These are phyloP conservation scores for Nakataea oryzae DNA, from an alignment of 2,329 filamentous ascomycete species.

Conservation along the genomic window DNA sequence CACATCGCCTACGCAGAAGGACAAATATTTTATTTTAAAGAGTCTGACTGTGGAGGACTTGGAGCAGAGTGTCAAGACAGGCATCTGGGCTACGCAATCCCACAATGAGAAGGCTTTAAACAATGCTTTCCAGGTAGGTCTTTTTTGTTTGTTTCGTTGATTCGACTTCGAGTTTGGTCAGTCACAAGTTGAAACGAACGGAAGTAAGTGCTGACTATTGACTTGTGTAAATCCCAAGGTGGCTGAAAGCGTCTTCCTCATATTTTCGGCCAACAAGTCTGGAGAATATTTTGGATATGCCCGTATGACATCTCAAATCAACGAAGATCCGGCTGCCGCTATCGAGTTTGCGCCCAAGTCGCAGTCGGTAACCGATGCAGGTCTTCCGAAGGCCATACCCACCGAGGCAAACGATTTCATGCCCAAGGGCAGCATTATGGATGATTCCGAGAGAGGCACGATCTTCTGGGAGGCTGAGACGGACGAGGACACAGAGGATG, in stretches of 20 bases:
- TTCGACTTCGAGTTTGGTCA: not conserved
- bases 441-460: slow-evolving; percentile 85
- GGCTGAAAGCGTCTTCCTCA: slow-evolving; percentile 75
- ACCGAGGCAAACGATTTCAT: slow-evolving; percentile 70
- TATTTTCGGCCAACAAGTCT: slow-evolving; percentile 96
- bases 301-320: slow-evolving; percentile 77
- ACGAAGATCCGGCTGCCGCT: slow-evolving; percentile 60
- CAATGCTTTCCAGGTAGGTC: slow-evolving; percentile 64
- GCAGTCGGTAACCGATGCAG: slow-evolving; percentile 46
- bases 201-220: not conserved
- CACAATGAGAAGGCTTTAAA: slow-evolving; percentile 86
- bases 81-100: slow-evolving; percentile 87
- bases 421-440: slow-evolving; percentile 78
- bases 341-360: slow-evolving; percentile 59
- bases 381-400: slow-evolving; percentile 68
- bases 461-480: slow-evolving; percentile 88
- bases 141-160: not conserved
- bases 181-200: not conserved
- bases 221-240: slow-evolving; percentile 33
- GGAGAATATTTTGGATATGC: slow-evolving; percentile 96
- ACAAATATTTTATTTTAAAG: slow-evolving; percentile 87
- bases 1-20: slow-evolving; percentile 30
- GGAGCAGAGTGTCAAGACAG: slow-evolving; percentile 76
- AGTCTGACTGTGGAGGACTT: slow-evolving; percentile 86
- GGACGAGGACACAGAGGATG: slow-evolving; percentile 21